Conservation (phyloP, 345 rosid genomes). For the Salix brachista region DNA sequence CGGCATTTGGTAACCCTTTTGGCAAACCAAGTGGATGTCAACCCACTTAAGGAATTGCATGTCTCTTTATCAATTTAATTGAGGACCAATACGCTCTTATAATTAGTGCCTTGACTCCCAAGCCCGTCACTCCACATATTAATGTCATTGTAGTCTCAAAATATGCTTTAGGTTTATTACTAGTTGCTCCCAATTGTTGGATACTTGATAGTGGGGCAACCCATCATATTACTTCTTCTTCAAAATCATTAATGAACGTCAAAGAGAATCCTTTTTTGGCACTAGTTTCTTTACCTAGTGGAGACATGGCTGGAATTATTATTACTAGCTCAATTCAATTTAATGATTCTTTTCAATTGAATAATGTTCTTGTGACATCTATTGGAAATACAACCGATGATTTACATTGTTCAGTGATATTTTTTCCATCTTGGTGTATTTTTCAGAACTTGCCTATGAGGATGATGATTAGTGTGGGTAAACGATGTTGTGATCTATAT, state of each 20-base stretch:
- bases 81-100: neutral
- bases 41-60: neutral
- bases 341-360: neutral
- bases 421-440: neutral
- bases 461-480: neutral
- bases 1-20: neutral
- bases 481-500: constrained; percentile 6
- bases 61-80: neutral
- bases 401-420: neutral
- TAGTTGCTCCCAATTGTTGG: neutral
- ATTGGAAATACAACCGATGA: neutral
- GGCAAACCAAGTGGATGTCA: neutral
- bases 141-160: neutral
- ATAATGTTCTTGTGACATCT: constrained; percentile 7
- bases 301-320: neutral
- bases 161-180: neutral
- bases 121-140: neutral
- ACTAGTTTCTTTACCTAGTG: neutral
- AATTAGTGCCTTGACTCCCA: neutral
- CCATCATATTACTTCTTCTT: constrained; percentile 9
- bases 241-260: neutral
- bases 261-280: neutral
- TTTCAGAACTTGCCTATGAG: neutral
- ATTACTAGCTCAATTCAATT: neutral
- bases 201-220: constrained; percentile 9